Evolutionary conservation across 2,329 filamentous ascomycete species (phyloP), one percentile per base, ranked within the genome.

Genomic region (Aspergillus pseudoviridinutans): DNA sequence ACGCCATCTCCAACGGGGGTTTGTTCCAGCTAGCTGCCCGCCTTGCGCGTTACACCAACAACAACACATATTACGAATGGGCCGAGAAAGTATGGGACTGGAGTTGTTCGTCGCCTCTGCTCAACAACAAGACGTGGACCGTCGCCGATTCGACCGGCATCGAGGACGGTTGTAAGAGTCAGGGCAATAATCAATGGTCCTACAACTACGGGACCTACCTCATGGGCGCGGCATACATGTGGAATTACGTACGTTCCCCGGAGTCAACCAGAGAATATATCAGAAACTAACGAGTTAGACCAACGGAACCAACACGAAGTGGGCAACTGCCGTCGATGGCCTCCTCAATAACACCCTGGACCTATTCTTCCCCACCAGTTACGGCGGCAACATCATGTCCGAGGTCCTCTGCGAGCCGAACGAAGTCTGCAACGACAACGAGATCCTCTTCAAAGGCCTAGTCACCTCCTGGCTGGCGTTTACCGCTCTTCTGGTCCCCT

Each of bases 1-100:
- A 93, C 76, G 82, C 86, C 17, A 84, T 92, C 64, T 87, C 87
- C 60, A 94, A 94, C 71, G 90, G 89, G 46, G 87, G 86, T n/a
- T 85, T 94, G 70, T 92, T 95, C 73, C 88, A 92, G 67, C 80
- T 96, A 12, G 87, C 88, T 3, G 89, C 91, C 1, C 87, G 90
- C 20, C 80, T 93, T 14, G 88, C 87, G 27, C 84, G 87, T 50
- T 77, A 77, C 57, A 90, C 87, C 0, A 77, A 76, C 22, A 89
- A 91, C 65, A 66, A 77, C 0, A 87, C 86, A 0, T 91, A 91
- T 64, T 80, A 81, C 1, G 77, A 84, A 4, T 83, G 83, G 73
- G 87, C 87, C 0, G 79, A 80, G 28, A 82, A 82, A 65, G 80
- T 82, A 0, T 91, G 82, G 76, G 78, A 89, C 50, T 88, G 88